These are phyloP conservation scores for Geranium brycei DNA, from an alignment of 345 rosid species.

Conservation along the genomic window DNA sequence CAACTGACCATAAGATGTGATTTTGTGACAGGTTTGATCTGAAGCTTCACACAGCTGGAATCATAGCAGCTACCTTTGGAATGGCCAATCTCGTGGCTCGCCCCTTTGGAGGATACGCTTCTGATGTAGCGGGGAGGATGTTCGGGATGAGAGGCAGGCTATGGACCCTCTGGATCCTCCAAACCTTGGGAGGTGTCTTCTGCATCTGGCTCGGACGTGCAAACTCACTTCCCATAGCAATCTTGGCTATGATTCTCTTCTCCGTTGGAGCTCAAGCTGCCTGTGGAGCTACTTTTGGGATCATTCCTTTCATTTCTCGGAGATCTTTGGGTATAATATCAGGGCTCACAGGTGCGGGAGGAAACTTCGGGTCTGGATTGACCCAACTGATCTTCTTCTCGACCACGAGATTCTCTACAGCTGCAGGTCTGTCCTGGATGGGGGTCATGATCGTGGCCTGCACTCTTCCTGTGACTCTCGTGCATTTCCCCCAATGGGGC, in stretches of 20 bases:
- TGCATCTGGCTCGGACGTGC: conserved; percentile 43
- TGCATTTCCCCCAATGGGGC: conserved; percentile 59
- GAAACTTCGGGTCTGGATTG: conserved; percentile 46
- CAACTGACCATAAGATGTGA: neutral
- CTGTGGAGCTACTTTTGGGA: conserved; percentile 47
- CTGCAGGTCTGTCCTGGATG: conserved; percentile 32
- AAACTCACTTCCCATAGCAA: conserved; percentile 17
- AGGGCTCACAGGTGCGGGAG: conserved; percentile 45
- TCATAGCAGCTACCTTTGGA: conserved; percentile 42
- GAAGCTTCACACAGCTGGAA: conserved; percentile 40
- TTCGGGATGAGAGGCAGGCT: conserved; percentile 50
- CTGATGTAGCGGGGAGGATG: conserved; percentile 25
- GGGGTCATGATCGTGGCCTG: conserved; percentile 47
- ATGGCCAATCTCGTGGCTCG: conserved; percentile 50
- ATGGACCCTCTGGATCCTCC: conserved; percentile 41
- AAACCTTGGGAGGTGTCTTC: conserved; percentile 39
- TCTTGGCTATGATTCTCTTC: conserved; percentile 37
- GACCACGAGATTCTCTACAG: conserved; percentile 19
- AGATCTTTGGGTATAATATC: conserved; percentile 42
- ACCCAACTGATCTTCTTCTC: conserved; percentile 43
- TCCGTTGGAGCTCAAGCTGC: conserved; percentile 52
- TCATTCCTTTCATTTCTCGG: conserved; percentile 45
- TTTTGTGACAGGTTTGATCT: conserved; percentile 7
- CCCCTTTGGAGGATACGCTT: conserved; percentile 34
- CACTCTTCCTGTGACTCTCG: conserved; percentile 27